Evolutionary conservation across 441 rosid genomes (phyloP), one percentile per base, ranked within the genome.

Genomic region (Flueggea neowawraea): DNA sequence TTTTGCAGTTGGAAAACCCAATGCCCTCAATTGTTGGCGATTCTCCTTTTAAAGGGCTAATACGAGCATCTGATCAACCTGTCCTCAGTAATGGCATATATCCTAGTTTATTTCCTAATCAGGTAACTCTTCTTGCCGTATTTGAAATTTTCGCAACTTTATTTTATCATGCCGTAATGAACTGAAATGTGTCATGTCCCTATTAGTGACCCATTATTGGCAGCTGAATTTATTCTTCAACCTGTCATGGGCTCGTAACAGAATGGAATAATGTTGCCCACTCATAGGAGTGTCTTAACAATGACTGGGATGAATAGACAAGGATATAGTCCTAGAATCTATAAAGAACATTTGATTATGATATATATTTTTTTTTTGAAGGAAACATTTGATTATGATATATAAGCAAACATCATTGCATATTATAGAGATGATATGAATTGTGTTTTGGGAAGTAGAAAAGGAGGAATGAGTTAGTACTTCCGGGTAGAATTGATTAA

Each of bases 41-140:
- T 78, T 57, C 80, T 57, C 69, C 73, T 54, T 64, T 75, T 63
- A 76, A 80, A 76, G 84, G 84, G 61, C 72, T 80, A 61, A 55
- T 58, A 58, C 74, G 87, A 73, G 69, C 80, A 47, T 63, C 82
- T 11, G 96, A 85, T 58, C 79, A 80, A 51, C 76, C 81, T 1
- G 63, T 63, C 57, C 75, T 70, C 64, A 78, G 89, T 89, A 81
- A 77, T 22, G 74, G 80, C 54, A 57, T 71, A 55, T 78, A 66
- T 53, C 82, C 90, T 36, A 58, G 78, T 64, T 82, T 72, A 73
- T 69, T 74, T 67, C 75, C 81, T 33, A n/a, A n/a, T n/a, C 81
- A 84, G 95, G 98, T 84, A 80, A 58, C 58, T 57, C 32, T 60
- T 58, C 31, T 73, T 60, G 52, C 72, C 72, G 53, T 75, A 43